Conservation (phyloP, 768 basidiomycete genomes). For the Pholiota microspora region DNA sequence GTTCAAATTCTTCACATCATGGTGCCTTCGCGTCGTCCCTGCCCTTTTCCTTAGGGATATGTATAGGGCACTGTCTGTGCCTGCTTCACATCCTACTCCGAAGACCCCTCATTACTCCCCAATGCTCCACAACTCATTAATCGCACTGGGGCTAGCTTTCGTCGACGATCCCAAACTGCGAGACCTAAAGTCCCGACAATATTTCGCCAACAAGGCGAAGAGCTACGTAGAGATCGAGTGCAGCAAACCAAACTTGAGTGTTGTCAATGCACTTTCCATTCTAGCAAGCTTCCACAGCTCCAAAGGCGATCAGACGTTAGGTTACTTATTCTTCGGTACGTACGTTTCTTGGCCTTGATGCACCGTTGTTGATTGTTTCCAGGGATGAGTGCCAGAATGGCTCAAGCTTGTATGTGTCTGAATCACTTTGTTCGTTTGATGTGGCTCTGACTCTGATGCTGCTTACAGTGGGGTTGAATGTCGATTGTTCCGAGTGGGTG, state of each 20-base stretch:
- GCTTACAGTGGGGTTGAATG: constrained; percentile 49
- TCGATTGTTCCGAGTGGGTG: constrained; percentile 59
- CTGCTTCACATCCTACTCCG: constrained; percentile 34
- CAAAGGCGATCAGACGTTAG: constrained; percentile 45
- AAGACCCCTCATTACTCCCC: constrained; percentile 65
- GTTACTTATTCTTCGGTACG: constrained; percentile 47
- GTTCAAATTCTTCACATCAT: constrained; percentile 49
- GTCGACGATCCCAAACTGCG: constrained; percentile 42
- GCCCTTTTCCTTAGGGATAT: constrained; percentile 49
- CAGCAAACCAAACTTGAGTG: constrained; percentile 42
- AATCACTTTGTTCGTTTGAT: background rate
- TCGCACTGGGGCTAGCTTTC: constrained; percentile 43
- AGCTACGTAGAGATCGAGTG: constrained; percentile 45
- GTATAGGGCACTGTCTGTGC: constrained; percentile 36
- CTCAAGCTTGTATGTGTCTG: constrained; percentile 51
- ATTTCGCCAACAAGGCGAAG: constrained; percentile 42
- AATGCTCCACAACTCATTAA: constrained; percentile 67
- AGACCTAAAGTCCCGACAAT: constrained; percentile 39
- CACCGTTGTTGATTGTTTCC: background rate
- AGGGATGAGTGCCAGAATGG: constrained; percentile 60
- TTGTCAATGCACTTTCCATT: constrained; percentile 41
- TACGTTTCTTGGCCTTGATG: constrained; percentile 3
- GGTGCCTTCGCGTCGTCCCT: constrained; percentile 49
- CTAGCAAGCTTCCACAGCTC: constrained; percentile 45
- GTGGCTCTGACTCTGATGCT: constrained; percentile 1